Base-by-base conservation (phyloP, 306 rosid species). In the Cicer pinnatifidum region DNA sequence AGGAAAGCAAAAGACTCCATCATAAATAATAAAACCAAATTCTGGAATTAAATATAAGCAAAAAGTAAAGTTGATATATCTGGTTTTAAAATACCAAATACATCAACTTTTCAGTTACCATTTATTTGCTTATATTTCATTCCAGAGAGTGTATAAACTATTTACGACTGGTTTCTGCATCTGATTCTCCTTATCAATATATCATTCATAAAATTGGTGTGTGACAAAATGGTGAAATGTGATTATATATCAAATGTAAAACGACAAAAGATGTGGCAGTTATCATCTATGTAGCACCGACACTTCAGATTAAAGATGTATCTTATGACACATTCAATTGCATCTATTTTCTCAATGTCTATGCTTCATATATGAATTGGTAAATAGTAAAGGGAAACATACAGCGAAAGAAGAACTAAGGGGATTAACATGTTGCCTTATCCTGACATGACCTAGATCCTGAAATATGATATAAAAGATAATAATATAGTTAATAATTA, bases 381-480 rank as follows among this genome's bases (percentile, higher is more conserved):
- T n/a, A 40, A 9, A 40, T 6, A 17, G 16, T 8, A 16, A 40
- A 9, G 69, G 44, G 6, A 35, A 71, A 83, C 96, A 67, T 89
- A 93, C 97, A 45, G 92, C 81, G 81, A 88, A 87, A 75, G 94
- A 88, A 33, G 86, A 56, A 58, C 94, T 90, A 0, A 93, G 88
- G 37, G 98, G 98, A 57, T 93, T 93, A 40, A 91, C 98, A 85
- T 91, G 97, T 81, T 91, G 98, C 80, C 98, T 88, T 80, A 93
- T 88, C 71, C 97, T 91, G 54, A 88, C 86, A 66, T 84, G 94
- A 76, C 92, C 96, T 80, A 82, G 52, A 70, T 88, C 96, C 98
- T 91, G 90, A 79, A 86, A 71, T 80, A 52, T 40, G 41, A 44
- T 4, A 75, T 2, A 73, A 10, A 45, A 51, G 7, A 54, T 1